Base-by-base conservation (phyloP, 2,329 filamentous ascomycete genomes). In the Ophiognomonia clavigignenti-juglandacearum region DNA sequence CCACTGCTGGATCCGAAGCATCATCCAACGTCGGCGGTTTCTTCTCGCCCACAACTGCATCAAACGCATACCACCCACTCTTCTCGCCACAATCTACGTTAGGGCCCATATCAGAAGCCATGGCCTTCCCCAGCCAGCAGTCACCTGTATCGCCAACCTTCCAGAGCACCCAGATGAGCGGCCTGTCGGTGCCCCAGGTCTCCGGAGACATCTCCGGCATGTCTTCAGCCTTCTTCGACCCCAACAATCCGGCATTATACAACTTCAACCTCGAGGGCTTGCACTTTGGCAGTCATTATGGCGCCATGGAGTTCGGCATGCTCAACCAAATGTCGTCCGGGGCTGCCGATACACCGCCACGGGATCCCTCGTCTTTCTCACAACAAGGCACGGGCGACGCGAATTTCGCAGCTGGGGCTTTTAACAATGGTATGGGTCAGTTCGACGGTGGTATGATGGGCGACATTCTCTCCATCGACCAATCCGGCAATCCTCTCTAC, bases 211-310 rank as follows among this genome's bases (percentile, higher is more conserved):
- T 79, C 61, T 40, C 61, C 6, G 68, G 68, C 44, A 81, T 82
- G 56, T 74, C 74, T 32, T 70, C 67, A 3, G 64, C 78, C 46
- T 75, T 95, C 24, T 96, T 96, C 60, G 91, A 96, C 57, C 88
- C 89, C 0, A 93, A 88, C 61, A 93, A 97, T 62, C 89, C 91
- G 4, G 87, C 90, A 1, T 70, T 96, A 46, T 96, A 95, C 77
- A 96, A 96, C 63, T 96, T 97, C 64, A 91, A 97, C 63, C 80
- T 96, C 10, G 90, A 95, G 46, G 90, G 89, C 50, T 78, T 96
- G 63, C 93, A 93, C 63, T 98, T 97, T 64, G 91, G 90, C 47
- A 97, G 93, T 62, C 89, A 95, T 54, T 98, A 97, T 61, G 92
- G 91, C 51, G 92, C 91, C 16, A 77, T 96, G 64, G 93, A 97